These are phyloP conservation scores for Phialophora verrucosa DNA, from an alignment of 2,329 filamentous ascomycete species.

Conservation along the genomic window DNA sequence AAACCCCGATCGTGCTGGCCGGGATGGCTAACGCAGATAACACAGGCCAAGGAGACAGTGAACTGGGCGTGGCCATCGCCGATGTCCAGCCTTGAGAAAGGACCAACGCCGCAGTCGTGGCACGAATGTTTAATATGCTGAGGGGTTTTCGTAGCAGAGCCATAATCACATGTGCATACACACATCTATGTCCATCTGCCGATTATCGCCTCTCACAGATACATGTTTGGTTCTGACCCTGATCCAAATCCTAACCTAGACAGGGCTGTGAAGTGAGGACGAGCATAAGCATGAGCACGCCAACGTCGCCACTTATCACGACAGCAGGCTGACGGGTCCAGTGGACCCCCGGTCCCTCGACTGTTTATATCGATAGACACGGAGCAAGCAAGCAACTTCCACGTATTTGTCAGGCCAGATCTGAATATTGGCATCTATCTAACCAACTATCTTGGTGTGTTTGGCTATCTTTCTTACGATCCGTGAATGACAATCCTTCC, in stretches of 20 bases:
- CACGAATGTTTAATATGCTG: not conserved
- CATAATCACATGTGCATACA: too few relatives aligned
- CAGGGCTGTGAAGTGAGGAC: too few relatives aligned
- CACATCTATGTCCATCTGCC: too few relatives aligned
- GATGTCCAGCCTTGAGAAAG: constrained; percentile 7
- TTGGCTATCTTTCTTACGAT: not conserved
- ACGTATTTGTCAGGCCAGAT: constrained; percentile 10
- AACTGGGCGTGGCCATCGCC: constrained; percentile 18
- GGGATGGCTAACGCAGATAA: not conserved
- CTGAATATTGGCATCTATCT: constrained; percentile 16
- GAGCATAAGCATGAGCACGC: too few relatives aligned
- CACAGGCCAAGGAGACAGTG: constrained; percentile 21
- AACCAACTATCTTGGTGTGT: not conserved
- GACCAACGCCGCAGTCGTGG: not conserved
- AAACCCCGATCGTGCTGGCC: not conserved
- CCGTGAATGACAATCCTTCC: not conserved
- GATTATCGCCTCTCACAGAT: too few relatives aligned
- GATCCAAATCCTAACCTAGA: too few relatives aligned
- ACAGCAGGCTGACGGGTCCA: not conserved
- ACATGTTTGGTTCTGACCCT: too few relatives aligned
- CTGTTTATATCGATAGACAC: not conserved
- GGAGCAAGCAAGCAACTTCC: not conserved
- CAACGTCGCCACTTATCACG: too few relatives aligned
- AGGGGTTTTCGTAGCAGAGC: not conserved
- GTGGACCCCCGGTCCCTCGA: too few relatives aligned